These are phyloP conservation scores for Galerina sulciceps DNA, from an alignment of 768 basidiomycete species.

Conservation along the genomic window DNA sequence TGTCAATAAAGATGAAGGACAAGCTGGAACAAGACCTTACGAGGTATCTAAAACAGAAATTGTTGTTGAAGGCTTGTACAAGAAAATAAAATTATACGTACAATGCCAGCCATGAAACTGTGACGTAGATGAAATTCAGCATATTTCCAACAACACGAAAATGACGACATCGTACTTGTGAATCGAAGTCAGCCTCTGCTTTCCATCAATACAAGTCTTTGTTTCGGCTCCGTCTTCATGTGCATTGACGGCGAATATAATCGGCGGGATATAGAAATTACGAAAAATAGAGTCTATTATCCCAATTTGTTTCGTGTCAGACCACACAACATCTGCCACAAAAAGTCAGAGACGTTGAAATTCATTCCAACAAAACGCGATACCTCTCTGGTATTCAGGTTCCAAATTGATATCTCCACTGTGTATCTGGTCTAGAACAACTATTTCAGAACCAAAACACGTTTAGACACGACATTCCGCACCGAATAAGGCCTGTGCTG, in stretches of 20 bases:
- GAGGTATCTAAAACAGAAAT: conserved; percentile 50
- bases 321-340: conserved; percentile 74
- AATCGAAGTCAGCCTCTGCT: conserved; percentile 80
- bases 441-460: conserved; percentile 1
- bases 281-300: conserved; percentile 78
- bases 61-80: not conserved
- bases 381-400: conserved; percentile 81
- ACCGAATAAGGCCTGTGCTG: conserved; percentile 66
- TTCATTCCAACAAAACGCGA: conserved; percentile 3
- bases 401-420: conserved; percentile 70
- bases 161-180: conserved; percentile 48
- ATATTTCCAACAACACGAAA: not conserved
- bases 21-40: conserved; percentile 24
- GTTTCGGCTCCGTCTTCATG: conserved; percentile 67
- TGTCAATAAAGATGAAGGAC: not conserved
- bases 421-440: conserved; percentile 62
- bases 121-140: not conserved
- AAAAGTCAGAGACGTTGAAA: not conserved
- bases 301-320: conserved; percentile 72
- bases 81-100: conserved; percentile 33
- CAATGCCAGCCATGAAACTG: conserved; percentile 70
- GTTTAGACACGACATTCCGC: conserved; percentile 19
- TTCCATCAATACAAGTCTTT: conserved; percentile 79
- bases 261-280: conserved; percentile 46
- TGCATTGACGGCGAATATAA: conserved; percentile 47